Evolutionary conservation across 2,329 filamentous ascomycete species (phyloP).

Genomic region (Hyphodiscus sp.): DNA sequence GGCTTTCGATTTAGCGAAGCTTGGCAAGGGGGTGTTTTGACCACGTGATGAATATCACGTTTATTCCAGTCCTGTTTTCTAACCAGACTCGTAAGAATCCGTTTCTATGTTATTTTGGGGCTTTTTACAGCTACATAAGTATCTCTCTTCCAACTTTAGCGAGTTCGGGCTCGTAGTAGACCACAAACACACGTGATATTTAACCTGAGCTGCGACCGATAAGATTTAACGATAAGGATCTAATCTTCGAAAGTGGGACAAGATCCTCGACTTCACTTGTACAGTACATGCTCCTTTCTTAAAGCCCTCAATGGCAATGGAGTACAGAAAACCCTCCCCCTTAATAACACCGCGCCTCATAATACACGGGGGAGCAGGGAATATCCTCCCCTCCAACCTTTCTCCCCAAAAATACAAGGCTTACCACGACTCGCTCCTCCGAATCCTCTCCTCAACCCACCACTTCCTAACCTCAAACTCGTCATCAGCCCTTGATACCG

Average conservation of each 20-base stretch:
- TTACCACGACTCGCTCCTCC: slow-evolving; percentile 54
- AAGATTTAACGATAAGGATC: neutral
- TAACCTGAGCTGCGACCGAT: neutral
- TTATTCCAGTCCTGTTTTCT: too few species aligned
- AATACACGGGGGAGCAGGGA: slow-evolving; percentile 59
- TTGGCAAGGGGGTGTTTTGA: neutral
- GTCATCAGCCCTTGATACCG: slow-evolving; percentile 59
- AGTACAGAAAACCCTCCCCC: slow-evolving; percentile 12
- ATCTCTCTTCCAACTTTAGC: too few species aligned
- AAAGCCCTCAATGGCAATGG: slow-evolving; percentile 7
- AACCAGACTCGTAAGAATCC: too few species aligned
- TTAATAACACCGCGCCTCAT: slow-evolving; percentile 29
- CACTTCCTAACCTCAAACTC: slow-evolving; percentile 30
- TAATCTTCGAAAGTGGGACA: neutral
- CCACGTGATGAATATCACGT: neutral
- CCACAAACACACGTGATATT: neutral
- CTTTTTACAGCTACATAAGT: too few species aligned
- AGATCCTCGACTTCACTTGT: neutral
- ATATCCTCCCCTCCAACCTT: slow-evolving; percentile 55
- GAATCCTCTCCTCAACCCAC: slow-evolving; percentile 51
- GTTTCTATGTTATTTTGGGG: too few species aligned
- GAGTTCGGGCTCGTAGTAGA: too few species aligned
- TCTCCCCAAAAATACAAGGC: slow-evolving; percentile 49
- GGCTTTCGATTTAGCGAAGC: neutral
- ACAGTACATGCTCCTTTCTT: neutral